Evolutionary conservation across 768 basidiomycete genomes (phyloP), one percentile per base, ranked within the genome.

Genomic region (Amanita thiersii): DNA sequence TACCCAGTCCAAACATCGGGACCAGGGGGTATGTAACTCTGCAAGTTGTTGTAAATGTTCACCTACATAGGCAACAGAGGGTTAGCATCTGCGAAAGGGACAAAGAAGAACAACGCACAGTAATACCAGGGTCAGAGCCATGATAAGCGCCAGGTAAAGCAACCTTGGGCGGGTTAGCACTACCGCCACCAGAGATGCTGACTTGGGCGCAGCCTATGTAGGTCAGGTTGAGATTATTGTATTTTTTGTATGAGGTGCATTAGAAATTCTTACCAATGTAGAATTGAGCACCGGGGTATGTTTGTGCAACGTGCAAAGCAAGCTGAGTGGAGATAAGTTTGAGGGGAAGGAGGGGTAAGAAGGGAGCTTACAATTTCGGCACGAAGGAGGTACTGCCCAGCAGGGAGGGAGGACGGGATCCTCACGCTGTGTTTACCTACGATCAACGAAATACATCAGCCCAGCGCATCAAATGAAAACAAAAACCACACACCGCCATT

Each of bases 11-110:
- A 68, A 42, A 68, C 64, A 31, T 60, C 40, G 30, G 55, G 55
- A 40, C 64, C 65, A 15, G 65, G 65, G 37, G 58, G 50, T 14
- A 69, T 72, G 58, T 74, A 74, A 52, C 60, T 72, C 50, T 73
- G 66, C 30, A 72, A 64, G 55, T 75, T 73, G 62, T 73, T 73
- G 61, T 73, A 73, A 48, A 73, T 73, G 62, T 74, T 72, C 52
- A 70, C 56, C 63, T 66, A 23, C n/a, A n/a, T n/a, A 5, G 40
- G 7, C 30, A 5, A 15, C 17, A 37, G 12, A 9, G 31, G 10
- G 3, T 31, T 30, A 23, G 42, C 21, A 29, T 26, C 39, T 14
- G 12, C 24, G 7, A 11, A 8, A 34, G n/a, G n/a, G 17, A 43
- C 18, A 39, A 14, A 23, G 20, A 20, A 15, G 2, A 6, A 34